A percentile compares a stretch with the other conserved stretches of the same genome.
Conservation (phyloP, 2,329 filamentous ascomycete species). For the Alternaria novae-zelandiae region DNA sequence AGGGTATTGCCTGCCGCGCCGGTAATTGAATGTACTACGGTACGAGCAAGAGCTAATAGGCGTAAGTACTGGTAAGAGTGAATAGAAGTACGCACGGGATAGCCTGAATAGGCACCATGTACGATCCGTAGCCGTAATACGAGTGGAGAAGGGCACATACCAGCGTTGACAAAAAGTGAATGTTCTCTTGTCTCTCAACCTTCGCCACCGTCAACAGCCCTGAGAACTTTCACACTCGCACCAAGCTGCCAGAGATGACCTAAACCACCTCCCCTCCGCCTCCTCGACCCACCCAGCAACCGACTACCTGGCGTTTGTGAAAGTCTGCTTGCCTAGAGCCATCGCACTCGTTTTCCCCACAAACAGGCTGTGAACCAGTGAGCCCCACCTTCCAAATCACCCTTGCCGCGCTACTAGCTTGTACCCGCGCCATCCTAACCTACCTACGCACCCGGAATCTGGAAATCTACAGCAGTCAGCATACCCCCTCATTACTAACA, state of each 20-base stretch:
- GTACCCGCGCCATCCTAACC: neutral
- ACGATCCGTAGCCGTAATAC: neutral
- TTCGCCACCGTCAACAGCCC: neutral
- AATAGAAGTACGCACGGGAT: neutral
- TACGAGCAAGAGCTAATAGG: neutral
- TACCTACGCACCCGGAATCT: neutral
- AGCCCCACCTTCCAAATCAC: neutral
- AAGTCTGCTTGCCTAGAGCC: neutral
- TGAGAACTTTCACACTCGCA: neutral
- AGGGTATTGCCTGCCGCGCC: neutral
- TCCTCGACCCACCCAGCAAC: too few species aligned
- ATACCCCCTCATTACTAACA: neutral
- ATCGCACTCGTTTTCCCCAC: neutral
- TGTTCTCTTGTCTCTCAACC: too few species aligned
- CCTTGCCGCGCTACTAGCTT: neutral
- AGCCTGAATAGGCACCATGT: neutral
- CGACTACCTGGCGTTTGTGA: too few species aligned
- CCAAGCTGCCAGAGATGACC: neutral
- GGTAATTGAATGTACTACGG: neutral
- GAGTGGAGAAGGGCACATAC: too few species aligned
- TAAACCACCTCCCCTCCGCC: too few species aligned
- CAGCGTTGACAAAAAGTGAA: too few species aligned
- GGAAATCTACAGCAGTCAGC: neutral
- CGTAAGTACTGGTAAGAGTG: neutral
- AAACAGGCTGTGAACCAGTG: neutral